These are phyloP conservation scores for Arabis hirsuta DNA, from an alignment of 345 rosid genomes.

Conservation along the genomic window DNA sequence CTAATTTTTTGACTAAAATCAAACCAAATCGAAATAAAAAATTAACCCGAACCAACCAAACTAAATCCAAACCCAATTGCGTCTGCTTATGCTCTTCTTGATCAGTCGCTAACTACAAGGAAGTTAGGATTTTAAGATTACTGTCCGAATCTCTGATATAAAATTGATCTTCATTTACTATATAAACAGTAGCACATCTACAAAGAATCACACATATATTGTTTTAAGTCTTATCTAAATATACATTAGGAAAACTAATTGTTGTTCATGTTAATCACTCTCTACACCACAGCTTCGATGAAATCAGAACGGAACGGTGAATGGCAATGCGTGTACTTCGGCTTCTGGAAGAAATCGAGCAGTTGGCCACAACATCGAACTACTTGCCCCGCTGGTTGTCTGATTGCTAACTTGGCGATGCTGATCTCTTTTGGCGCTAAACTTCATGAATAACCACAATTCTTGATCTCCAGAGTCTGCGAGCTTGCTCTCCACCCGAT, in stretches of 20 bases:
- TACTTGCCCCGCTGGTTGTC: background rate
- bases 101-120: no score
- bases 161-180: slow-evolving; percentile 1
- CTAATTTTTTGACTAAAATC: no score
- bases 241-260: slow-evolving; percentile 5
- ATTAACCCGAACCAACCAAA: background rate
- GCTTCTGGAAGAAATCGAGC: slow-evolving; percentile 49
- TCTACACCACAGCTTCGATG: slow-evolving; percentile 22
- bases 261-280: slow-evolving; percentile 23
- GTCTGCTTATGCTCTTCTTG: no score
- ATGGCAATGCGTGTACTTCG: slow-evolving; percentile 57
- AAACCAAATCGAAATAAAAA: background rate
- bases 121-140: background rate
- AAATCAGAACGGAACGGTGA: slow-evolving; percentile 51
- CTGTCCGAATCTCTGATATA: background rate
- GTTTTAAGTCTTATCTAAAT: slow-evolving; percentile 17
- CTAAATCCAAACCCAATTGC: background rate
- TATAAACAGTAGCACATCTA: background rate
- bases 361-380: slow-evolving; percentile 43
- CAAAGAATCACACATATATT: slow-evolving; percentile 22
- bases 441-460: slow-evolving; percentile 40
- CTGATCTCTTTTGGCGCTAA: slow-evolving; percentile 15
- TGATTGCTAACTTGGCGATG: slow-evolving; percentile 21
- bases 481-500: slow-evolving; percentile 30
- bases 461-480: slow-evolving; percentile 42